Percentiles rank a stretch among this genome's conserved stretches.
Conservation (phyloP, 306 rosid species). For the Lagenaria siceraria region DNA sequence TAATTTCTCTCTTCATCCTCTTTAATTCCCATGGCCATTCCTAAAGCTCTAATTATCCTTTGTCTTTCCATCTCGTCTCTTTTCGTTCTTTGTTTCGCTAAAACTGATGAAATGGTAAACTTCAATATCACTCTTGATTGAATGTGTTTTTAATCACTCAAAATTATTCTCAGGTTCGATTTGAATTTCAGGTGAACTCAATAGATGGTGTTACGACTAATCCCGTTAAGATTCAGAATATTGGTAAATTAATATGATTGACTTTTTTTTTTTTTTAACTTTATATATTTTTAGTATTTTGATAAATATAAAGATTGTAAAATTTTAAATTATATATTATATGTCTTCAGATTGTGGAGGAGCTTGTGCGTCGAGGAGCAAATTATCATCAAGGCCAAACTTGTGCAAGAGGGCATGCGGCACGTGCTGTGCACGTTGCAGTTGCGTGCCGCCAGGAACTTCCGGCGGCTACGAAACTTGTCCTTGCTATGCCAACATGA, state of each 20-base stretch:
- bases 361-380: constrained; percentile 39
- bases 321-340: no score
- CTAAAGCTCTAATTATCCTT: not conserved
- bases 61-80: not conserved
- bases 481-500: constrained; percentile 51
- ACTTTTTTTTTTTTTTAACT: no score
- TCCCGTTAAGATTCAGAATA: not conserved
- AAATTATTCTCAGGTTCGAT: no score
- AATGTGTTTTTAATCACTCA: no score
- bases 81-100: not conserved
- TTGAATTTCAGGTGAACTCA: not conserved
- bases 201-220: not conserved
- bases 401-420: constrained; percentile 62
- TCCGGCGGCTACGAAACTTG: constrained; percentile 42
- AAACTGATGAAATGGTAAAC: not conserved
- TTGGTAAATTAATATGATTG: not conserved
- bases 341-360: constrained; percentile 14
- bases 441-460: constrained; percentile 71
- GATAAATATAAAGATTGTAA: not conserved
- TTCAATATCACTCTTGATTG: no score
- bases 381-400: constrained; percentile 34
- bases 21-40: constrained; percentile 34
- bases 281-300: not conserved
- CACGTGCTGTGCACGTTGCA: constrained; percentile 55
- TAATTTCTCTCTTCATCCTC: not conserved